Base-by-base conservation (phyloP, 352 stramenopile species). In the Pythium vanterpoolii region DNA sequence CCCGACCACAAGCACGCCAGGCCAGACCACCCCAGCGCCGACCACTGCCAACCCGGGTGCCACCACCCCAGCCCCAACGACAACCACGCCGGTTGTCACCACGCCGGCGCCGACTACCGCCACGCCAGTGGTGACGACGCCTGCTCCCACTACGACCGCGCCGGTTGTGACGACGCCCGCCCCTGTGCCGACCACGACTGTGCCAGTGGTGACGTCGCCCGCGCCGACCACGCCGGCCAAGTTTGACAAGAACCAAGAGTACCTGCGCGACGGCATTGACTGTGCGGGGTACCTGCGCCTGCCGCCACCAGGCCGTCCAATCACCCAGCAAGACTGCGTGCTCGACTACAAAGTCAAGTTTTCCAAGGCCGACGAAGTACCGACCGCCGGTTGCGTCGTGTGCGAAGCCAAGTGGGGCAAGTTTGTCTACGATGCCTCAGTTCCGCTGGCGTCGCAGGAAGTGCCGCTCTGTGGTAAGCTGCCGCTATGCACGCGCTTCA, bases 401-500 rank as follows among this genome's bases (percentile, higher is more conserved):
- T 61, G 51, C 60, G 21, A 34, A 21, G 26, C 43, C 36, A 30
- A 50, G 48, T 53, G 58, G 33, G 19, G 48, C 21, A 11, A 42
- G 33, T 55, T 61, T 38, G 59, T 61, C 30, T 66, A 55, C 52
- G 61, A 63, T 53, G 60, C 57, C 24, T 62, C 51, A 31, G 46
- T 40, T 6, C 34, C 53, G 21, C 45, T 63, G 23, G 26, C 56
- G 13, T 38, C 24, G 8, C 46, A 53, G 39, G 28, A 50, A 5
- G 54, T 60, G 10, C 50, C 61, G 18, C 55, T 68, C 47, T 73
- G 66, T 53, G 62, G 51, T 21, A 54, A 33, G 61, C 52, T 62
- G 56, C 66, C 66, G 18, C 52, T 73, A 16, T 73, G 66, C 56
- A 61, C 55, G 14, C 52, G 53, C 44, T 66, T 72, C 40, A 27